Conservation (phyloP, 208 protist species). For the Trypanosomatidae sp. region DNA sequence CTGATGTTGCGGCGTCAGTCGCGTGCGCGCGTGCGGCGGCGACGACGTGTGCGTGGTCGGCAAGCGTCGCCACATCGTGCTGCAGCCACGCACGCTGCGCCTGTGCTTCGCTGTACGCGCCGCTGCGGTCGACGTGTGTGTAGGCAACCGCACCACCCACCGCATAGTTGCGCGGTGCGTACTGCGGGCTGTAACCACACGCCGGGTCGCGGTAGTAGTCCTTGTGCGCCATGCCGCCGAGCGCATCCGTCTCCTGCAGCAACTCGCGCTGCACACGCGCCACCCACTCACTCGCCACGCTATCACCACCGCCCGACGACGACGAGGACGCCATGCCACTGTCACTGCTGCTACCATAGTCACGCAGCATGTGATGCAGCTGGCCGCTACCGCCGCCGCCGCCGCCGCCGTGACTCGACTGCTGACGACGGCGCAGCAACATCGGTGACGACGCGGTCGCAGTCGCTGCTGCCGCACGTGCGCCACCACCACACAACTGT, state of each 20-base stretch:
- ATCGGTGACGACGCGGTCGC: not conserved
- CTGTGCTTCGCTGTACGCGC: constrained; percentile 21
- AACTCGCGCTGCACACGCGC: constrained; percentile 62
- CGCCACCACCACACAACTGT: not conserved
- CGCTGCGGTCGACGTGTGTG: constrained; percentile 21
- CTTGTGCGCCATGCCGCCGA: constrained; percentile 68
- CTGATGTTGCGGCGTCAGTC: too few species aligned
- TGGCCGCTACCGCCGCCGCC: constrained; percentile 1
- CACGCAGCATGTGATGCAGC: constrained; percentile 5
- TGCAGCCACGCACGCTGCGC: constrained; percentile 28
- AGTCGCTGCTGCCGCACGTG: not conserved
- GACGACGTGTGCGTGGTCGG: constrained; percentile 9
- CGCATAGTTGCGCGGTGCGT: constrained; percentile 78
- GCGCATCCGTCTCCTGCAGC: constrained; percentile 43
- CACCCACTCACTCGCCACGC: constrained; percentile 31
- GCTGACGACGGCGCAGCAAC: not conserved
- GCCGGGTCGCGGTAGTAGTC: constrained; percentile 81
- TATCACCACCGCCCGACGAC: too few species aligned
- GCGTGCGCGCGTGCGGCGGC: too few species aligned
- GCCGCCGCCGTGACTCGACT: not conserved
- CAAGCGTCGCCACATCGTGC: constrained; percentile 34
- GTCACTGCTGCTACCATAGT: not conserved
- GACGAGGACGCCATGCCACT: not conserved
- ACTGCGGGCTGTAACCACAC: constrained; percentile 60
- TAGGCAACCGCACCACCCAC: constrained; percentile 49